Evolutionary conservation across 2,329 filamentous ascomycete genomes (phyloP), one percentile per base, ranked within the genome.

Genomic region (Westerdykella aurantiaca): DNA sequence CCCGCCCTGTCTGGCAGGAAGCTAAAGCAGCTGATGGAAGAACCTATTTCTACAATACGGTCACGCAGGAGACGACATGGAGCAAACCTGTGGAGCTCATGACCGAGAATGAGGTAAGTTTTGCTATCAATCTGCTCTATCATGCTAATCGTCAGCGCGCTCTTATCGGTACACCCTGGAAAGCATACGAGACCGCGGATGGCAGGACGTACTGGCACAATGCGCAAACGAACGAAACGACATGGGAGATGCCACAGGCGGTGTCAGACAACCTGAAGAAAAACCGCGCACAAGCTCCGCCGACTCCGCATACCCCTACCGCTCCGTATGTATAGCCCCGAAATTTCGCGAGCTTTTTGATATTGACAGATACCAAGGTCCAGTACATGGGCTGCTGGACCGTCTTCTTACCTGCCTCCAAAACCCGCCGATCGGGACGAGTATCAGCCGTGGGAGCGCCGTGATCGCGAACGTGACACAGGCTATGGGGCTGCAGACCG

Each of bases 201-300:
- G 93, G 91, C 38, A 82, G 84, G 58, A 88, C 91, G 64, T 98
- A 98, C 70, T 98, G 89, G 58, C 91, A 90, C 68, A 93, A 98
- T 68, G 86, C 83, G 29, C 85, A 94, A 68, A 90, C 87, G 37
- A 90, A 91, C 69, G 80, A 89, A 71, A 97, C 89, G 66, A 88
- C 86, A 25, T 98, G 93, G 93, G 85, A 90, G 60, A 90, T 95
- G 78, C 93, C 93, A 44, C 86, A 88, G 43, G 81, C 73, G 47
- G 55, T 66, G 21, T 52, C 56, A 40, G 89, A 88, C 70, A 89
- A 85, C 50, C 90, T 90, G 70, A 88, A 86, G 62, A 77, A 78
- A 56, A 86, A 87, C 47, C 73, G 90, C 45, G 83, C 83, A 41
- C 78, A 49, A 31, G 51, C 81, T 50, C 74, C 74, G 34, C 54